Percentiles rank a stretch among this genome's conserved stretches.
phyloP scores from a whole-genome alignment of 2,329 filamentous ascomycete genomes.

The Neonectria neomacrospora region DNA sequence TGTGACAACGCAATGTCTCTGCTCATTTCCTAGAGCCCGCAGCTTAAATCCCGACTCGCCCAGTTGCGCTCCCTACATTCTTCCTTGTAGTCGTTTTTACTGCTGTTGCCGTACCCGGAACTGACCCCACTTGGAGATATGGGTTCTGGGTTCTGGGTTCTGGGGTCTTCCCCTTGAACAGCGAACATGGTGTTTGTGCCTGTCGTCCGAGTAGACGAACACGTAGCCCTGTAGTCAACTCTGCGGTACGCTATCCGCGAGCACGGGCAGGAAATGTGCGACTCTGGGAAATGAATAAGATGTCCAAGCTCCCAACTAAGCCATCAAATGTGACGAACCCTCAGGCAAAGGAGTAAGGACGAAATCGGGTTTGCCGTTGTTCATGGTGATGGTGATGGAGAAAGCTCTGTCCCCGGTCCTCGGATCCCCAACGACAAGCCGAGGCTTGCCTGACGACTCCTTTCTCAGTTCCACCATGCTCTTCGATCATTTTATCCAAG shows the following conservation, averaged over 20 bases:
- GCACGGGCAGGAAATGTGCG: slow-evolving; percentile 35
- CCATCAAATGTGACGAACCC: slow-evolving; percentile 23
- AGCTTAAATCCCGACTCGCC: slow-evolving; percentile 14
- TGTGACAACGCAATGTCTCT: slow-evolving; percentile 1
- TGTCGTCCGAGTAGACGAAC: slow-evolving; percentile 36
- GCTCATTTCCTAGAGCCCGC: slow-evolving; percentile 21
- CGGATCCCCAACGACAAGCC: not conserved
- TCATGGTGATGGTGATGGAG: slow-evolving; percentile 16
- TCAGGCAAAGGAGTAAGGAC: slow-evolving; percentile 30
- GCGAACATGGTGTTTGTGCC: slow-evolving; percentile 24
- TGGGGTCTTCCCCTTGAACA: slow-evolving; percentile 21
- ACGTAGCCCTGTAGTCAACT: slow-evolving; percentile 34
- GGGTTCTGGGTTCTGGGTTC: slow-evolving; percentile 24
- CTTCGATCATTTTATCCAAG: not conserved
- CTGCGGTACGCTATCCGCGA: slow-evolving; percentile 28
- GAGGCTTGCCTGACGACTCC: slow-evolving; percentile 7
- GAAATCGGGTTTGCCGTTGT: slow-evolving; percentile 25
- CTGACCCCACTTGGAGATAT: slow-evolving; percentile 22
- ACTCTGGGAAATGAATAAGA: slow-evolving; percentile 39
- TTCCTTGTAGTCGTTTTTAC: not conserved
- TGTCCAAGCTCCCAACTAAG: slow-evolving; percentile 38
- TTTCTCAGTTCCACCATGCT: not conserved
- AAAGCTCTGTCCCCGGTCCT: not conserved
- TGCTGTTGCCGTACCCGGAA: not conserved
- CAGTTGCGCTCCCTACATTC: slow-evolving; percentile 5